phyloP scores from a whole-genome alignment of 352 stramenopile genomes.

The Phytophthora idaei region DNA sequence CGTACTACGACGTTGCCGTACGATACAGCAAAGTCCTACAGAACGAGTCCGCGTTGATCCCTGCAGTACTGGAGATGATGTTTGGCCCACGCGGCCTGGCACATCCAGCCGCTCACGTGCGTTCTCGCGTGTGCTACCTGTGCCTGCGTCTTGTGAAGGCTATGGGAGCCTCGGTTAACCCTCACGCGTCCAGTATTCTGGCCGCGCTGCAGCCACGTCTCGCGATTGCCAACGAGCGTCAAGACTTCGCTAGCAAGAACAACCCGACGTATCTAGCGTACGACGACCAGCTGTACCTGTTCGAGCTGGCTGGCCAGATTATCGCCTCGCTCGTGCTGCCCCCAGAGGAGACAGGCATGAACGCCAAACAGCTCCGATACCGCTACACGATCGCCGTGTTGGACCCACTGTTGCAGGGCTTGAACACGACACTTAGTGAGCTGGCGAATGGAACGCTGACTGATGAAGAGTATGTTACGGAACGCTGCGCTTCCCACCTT shows the following conservation, averaged over 20 bases:
- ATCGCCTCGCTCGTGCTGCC: slow-evolving; percentile 64
- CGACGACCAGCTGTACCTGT: slow-evolving; percentile 87
- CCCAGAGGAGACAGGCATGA: slow-evolving; percentile 38
- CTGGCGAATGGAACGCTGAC: slow-evolving; percentile 35
- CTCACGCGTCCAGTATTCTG: slow-evolving; percentile 80
- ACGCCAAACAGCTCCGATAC: slow-evolving; percentile 65
- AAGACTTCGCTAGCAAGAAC: slow-evolving; percentile 40
- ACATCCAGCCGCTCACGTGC: slow-evolving; percentile 59
- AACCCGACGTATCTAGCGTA: slow-evolving; percentile 63
- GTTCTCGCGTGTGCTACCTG: slow-evolving; percentile 85
- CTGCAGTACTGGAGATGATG: slow-evolving; percentile 81
- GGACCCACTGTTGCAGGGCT: slow-evolving; percentile 66
- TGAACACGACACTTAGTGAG: slow-evolving; percentile 61
- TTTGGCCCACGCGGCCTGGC: slow-evolving; percentile 79
- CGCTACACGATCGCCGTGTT: slow-evolving; percentile 78
- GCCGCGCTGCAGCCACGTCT: slow-evolving; percentile 69
- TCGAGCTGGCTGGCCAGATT: slow-evolving; percentile 84
- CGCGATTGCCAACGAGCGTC: slow-evolving; percentile 50
- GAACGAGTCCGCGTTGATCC: slow-evolving; percentile 68
- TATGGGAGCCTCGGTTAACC: slow-evolving; percentile 66
- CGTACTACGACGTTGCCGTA: slow-evolving; percentile 84
- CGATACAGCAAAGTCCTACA: slow-evolving; percentile 81
- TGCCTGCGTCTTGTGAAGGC: slow-evolving; percentile 84
- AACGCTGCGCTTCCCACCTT: slow-evolving; percentile 64
- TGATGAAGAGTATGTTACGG: slow-evolving; percentile 50